These are phyloP conservation scores for Urochloa ruziziensis DNA, from an alignment of 176 grass and related monocot species.

Conservation along the genomic window DNA sequence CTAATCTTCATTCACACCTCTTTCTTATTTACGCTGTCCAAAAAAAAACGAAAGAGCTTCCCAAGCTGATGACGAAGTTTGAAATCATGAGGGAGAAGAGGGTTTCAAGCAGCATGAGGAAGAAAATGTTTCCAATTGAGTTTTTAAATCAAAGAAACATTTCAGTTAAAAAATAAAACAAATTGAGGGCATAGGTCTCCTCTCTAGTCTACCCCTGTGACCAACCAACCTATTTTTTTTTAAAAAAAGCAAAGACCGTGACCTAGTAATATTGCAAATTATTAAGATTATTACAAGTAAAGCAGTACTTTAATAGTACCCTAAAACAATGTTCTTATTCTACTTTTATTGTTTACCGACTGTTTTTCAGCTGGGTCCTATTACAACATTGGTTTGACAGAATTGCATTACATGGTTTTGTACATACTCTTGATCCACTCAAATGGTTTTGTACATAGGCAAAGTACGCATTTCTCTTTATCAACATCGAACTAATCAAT, in stretches of 20 bases:
- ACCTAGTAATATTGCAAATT: not conserved
- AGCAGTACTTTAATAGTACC: not conserved
- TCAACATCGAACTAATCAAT: too few relatives aligned
- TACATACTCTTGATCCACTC: too few relatives aligned
- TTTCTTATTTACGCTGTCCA: too few relatives aligned
- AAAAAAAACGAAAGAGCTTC: not conserved
- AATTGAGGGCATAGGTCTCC: not conserved
- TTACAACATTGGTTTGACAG: not conserved
- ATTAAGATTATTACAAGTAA: not conserved
- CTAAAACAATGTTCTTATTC: not conserved
- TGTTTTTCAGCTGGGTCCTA: too few relatives aligned
- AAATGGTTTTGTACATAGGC: too few relatives aligned
- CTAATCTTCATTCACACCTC: too few relatives aligned
- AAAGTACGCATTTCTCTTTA: too few relatives aligned
- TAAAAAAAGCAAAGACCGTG: not conserved
- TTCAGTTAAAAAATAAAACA: not conserved
- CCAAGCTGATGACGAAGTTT: too few relatives aligned
- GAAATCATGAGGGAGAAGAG: too few relatives aligned
- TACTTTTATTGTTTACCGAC: not conserved
- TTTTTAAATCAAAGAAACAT: not conserved
- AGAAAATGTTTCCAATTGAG: too few relatives aligned
- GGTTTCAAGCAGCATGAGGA: too few relatives aligned
- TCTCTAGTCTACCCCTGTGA: not conserved
- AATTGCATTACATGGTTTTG: too few relatives aligned
- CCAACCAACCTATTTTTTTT: not conserved